A percentile compares a stretch with the other conserved stretches of the same genome.
Evolutionary conservation across 2,329 filamentous ascomycete species (phyloP).

Genomic region (Paecilomyces sp.): DNA sequence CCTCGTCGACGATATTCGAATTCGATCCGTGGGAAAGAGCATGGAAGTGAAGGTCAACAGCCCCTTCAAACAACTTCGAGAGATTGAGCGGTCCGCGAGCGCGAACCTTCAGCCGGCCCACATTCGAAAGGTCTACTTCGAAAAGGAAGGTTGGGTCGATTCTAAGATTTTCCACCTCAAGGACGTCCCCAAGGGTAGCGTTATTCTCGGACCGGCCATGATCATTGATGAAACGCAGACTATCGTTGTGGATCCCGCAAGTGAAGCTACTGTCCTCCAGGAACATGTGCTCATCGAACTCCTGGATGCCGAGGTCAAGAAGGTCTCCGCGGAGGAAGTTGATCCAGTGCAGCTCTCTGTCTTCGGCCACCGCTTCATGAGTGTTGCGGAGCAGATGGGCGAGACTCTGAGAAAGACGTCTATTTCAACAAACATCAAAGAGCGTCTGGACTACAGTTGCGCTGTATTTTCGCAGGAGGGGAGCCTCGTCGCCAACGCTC

Average conservation of each 20-base stretch:
- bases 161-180: conserved; percentile 21
- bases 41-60: conserved; percentile 5
- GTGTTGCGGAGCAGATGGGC: conserved; percentile 54
- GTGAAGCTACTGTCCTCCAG: conserved; percentile 68
- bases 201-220: conserved; percentile 26
- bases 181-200: conserved; percentile 11
- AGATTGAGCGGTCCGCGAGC: conserved; percentile 5
- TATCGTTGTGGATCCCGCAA: conserved; percentile 76
- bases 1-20: conserved; percentile 31
- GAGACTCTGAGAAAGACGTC: conserved; percentile 50
- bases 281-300: conserved; percentile 82
- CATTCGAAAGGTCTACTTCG: conserved; percentile 18
- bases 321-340: conserved; percentile 20
- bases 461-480: conserved; percentile 72
- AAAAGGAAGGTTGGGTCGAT: conserved; percentile 17
- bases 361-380: conserved; percentile 53
- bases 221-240: conserved; percentile 71
- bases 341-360: conserved; percentile 49
- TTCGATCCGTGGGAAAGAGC: conserved; percentile 23
- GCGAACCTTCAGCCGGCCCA: conserved; percentile 11
- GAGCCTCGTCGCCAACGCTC: conserved; percentile 61
- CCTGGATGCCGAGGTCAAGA: conserved; percentile 52
- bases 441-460: conserved; percentile 79
- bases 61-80: conserved; percentile 13
- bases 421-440: conserved; percentile 66